Evolutionary conservation across 192 early-diverging fungal genomes (phyloP), one percentile per base, ranked within the genome.

Genomic region (Chytriomyces confervae): DNA sequence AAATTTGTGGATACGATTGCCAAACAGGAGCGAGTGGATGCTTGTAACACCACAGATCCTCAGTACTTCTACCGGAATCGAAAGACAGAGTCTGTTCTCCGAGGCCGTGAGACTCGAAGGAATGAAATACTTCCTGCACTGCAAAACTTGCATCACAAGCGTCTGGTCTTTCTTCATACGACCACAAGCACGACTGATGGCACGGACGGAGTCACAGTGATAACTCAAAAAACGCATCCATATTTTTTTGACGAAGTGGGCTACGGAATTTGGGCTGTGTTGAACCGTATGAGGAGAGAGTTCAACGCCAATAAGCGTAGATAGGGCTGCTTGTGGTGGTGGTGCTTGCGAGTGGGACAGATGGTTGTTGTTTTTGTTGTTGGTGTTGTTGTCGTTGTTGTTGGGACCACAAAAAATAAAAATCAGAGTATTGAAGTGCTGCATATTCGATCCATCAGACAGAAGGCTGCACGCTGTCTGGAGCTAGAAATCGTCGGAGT

Each of bases 1-100:
- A 81, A 81, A 44, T 81, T 81, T 81, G 79, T 78, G 2, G 60
- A 81, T 27, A 70, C 49, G 27, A 81, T 81, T 29, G 66, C 67
- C 10, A 81, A 81, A 27, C 80, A 81, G 60, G 80, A 81, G 77
- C 36, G 45, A 36, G 70, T 62, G 27, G 60, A 81, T 80, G 80
- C 80, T 16, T 81, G 79, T 50, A 61, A 81, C 53, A 81, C 80
- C 16, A 81, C 68, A 50, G 67, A 81, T 75, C 77, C 78, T 20
- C 45, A 81, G 36, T 50, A 24, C 20, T 81, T 81, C 50, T 81
- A 81, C 63, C 77, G 80, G 46, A 81, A 74, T 24, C 66, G 70
- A 66, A 64, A 81, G 5, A 66, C 18, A 23, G 13, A 29, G 13
- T 53, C 27, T 10, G 57, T 75, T 6, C 48, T 81, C 16, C 57